These are phyloP conservation scores for Annulohypoxylon nitens DNA, from an alignment of 495 filamentous ascomycete genomes.

Conservation along the genomic window DNA sequence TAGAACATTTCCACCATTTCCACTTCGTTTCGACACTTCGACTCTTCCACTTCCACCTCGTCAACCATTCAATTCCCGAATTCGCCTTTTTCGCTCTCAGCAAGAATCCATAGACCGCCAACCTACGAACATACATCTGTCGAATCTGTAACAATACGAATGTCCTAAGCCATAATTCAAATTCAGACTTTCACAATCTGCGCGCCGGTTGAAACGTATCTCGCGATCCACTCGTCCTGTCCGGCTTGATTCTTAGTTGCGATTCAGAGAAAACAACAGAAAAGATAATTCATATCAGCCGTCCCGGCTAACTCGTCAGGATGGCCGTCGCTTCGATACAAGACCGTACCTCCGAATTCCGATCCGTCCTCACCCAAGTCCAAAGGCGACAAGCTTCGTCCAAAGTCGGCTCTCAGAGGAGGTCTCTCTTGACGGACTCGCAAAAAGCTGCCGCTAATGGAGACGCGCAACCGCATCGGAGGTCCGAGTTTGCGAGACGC, in stretches of 20 bases:
- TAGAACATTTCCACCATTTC: slow-evolving; percentile 12
- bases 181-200: background rate
- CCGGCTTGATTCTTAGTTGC: background rate
- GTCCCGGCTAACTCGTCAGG: slow-evolving; percentile 37
- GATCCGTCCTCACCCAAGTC: slow-evolving; percentile 84
- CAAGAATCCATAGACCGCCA: background rate
- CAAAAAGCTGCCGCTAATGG: slow-evolving; percentile 79
- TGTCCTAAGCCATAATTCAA: background rate
- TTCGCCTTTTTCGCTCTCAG: background rate
- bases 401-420: slow-evolving; percentile 80
- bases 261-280: background rate
- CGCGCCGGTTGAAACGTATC: background rate
- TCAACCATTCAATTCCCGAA: slow-evolving; percentile 33
- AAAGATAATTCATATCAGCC: slow-evolving; percentile 17
- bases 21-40: background rate
- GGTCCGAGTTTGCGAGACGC: slow-evolving; percentile 86
- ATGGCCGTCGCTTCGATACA: slow-evolving; percentile 82
- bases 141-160: slow-evolving; percentile 12
- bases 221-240: background rate
- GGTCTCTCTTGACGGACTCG: slow-evolving; percentile 81
- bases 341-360: slow-evolving; percentile 95
- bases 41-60: background rate
- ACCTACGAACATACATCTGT: background rate
- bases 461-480: slow-evolving; percentile 61
- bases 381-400: slow-evolving; percentile 77